Conservation (phyloP, 2,329 filamentous ascomycete species). For the Eutypa lata region DNA sequence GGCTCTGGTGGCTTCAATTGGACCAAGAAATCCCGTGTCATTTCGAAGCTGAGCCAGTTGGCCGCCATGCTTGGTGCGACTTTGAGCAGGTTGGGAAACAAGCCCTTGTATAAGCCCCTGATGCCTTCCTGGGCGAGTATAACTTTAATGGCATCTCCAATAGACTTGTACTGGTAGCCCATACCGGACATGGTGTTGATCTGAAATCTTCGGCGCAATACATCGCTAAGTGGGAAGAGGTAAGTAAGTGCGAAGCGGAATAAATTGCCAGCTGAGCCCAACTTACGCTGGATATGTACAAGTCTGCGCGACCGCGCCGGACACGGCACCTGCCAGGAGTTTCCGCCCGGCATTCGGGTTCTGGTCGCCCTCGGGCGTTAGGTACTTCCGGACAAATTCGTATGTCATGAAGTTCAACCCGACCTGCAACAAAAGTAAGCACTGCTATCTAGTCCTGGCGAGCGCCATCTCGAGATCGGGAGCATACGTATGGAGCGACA, state of each 20-base stretch:
- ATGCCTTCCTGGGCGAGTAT: conserved; percentile 84
- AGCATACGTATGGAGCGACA: conserved; percentile 82
- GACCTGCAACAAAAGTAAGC: conserved; percentile 52
- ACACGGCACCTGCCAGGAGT: conserved; percentile 83
- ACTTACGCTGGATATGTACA: conserved; percentile 97
- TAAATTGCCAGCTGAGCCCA: neutral
- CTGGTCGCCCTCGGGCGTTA: conserved; percentile 84
- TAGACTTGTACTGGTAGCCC: conserved; percentile 90
- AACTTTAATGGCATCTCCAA: conserved; percentile 76
- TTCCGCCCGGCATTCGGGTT: conserved; percentile 80
- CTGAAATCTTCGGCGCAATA: conserved; percentile 89
- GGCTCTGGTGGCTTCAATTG: conserved; percentile 47
- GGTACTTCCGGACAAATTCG: conserved; percentile 76
- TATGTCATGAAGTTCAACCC: conserved; percentile 99
- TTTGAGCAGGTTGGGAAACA: conserved; percentile 91
- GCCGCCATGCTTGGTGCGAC: conserved; percentile 98
- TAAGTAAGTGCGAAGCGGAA: conserved; percentile 8
- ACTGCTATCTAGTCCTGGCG: neutral
- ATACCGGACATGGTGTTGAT: conserved; percentile 99
- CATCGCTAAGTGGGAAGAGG: conserved; percentile 58
- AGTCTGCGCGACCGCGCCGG: conserved; percentile 94
- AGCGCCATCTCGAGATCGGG: neutral
- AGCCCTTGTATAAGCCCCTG: conserved; percentile 88
- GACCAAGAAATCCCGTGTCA: conserved; percentile 84
- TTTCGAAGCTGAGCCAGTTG: conserved; percentile 95